Conservation (phyloP, 768 basidiomycete species). For the Tulasnella sp. region DNA sequence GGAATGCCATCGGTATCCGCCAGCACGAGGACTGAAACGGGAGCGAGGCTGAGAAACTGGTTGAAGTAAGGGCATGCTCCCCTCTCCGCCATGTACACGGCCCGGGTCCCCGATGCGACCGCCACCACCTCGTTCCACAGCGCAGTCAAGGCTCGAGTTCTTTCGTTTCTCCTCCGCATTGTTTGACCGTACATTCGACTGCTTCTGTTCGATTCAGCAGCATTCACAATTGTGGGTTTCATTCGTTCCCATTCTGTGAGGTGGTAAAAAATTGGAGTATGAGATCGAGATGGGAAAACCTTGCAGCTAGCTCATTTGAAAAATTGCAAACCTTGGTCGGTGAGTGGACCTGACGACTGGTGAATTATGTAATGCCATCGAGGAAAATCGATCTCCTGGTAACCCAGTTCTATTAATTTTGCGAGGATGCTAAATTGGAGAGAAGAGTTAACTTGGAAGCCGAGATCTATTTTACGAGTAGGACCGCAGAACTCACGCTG, state of each 20-base stretch:
- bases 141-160: background rate
- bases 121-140: background rate
- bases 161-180: background rate
- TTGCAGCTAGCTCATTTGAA: background rate
- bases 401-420: background rate
- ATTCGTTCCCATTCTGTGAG: background rate
- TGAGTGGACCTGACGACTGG: background rate
- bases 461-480: too few species aligned
- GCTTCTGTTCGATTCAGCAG: background rate
- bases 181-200: background rate
- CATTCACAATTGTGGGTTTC: background rate
- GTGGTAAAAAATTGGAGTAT: background rate
- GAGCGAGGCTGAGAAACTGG: too few species aligned
- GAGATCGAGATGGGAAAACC: too few species aligned
- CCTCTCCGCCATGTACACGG: background rate
- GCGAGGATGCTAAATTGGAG: background rate
- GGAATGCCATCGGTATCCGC: too few species aligned
- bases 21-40: too few species aligned
- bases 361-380: background rate
- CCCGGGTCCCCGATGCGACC: background rate
- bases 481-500: too few species aligned
- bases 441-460: background rate
- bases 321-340: background rate
- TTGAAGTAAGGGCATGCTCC: background rate
- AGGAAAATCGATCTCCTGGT: background rate